Conservation (phyloP, 352 stramenopile species). For the Sclerospora graminicola region DNA sequence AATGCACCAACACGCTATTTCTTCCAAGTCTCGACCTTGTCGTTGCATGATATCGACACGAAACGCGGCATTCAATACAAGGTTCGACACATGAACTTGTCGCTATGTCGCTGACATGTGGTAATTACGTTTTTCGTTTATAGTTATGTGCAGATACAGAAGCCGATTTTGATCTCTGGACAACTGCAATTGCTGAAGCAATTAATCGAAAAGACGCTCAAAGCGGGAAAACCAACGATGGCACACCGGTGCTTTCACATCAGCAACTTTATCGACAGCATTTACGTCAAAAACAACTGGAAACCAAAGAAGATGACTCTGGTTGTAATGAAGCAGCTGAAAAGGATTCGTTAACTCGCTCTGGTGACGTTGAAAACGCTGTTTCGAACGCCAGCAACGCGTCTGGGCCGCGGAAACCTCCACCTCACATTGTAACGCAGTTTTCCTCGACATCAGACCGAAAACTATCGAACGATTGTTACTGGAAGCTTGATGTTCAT, state of each 20-base stretch:
- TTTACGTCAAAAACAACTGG: conserved; percentile 44
- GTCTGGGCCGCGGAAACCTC: conserved; percentile 18
- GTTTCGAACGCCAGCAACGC: too few relatives aligned
- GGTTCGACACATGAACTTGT: conserved; percentile 18
- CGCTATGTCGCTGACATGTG: conserved; percentile 3
- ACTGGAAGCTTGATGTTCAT: conserved; percentile 42
- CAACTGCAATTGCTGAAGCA: conserved; percentile 53
- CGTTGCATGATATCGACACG: conserved; percentile 65
- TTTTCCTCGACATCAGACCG: conserved; percentile 16
- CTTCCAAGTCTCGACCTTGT: conserved; percentile 74
- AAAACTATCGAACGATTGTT: conserved; percentile 13
- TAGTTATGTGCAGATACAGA: conserved; percentile 69
- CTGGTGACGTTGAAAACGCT: too few relatives aligned
- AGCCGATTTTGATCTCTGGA: conserved; percentile 73
- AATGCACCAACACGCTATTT: conserved; percentile 76
- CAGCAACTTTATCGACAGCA: conserved; percentile 73
- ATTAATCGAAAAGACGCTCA: conserved; percentile 66
- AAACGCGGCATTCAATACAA: conserved; percentile 81
- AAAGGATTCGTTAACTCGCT: too few relatives aligned
- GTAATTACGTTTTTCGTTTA: conserved; percentile 7
- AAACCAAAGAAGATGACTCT: conserved; percentile 11
- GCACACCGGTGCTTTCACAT: conserved; percentile 37
- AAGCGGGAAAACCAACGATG: conserved; percentile 11
- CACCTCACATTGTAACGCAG: conserved; percentile 30
- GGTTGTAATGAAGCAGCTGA: not conserved